Base-by-base conservation (phyloP, 78 protist genomes). In the Mastigamoeba balamuthi region DNA sequence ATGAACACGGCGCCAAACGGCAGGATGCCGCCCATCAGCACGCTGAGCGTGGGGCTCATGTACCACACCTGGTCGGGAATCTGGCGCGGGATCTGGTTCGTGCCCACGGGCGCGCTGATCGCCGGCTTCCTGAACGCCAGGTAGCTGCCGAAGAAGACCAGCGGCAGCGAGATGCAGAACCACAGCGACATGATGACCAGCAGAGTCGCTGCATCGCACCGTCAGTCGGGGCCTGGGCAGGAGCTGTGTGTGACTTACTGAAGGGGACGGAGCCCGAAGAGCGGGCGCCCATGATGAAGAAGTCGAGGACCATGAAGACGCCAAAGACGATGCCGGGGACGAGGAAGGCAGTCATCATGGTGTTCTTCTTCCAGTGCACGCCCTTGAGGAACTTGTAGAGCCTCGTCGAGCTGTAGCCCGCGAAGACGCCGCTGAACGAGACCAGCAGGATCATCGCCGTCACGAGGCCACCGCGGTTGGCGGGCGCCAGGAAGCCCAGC, bases 401-500 rank as follows among this genome's bases (percentile, higher is more conserved):
- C 36, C 95, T 74, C 30, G 94, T 88, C 29, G 96, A 82, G 58
- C 39, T 52, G 69, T 90, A 92, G 33, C 95, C 97, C 23, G 95
- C 93, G 69, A 82, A 77, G 10, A 74, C 66, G 25, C 77, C 76
- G 58, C 90, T 82, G 58, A 94, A 69, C 27, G 94, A 95, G 66
- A 90, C 96, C 33, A 94, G 66, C n/a, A 95, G 76, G 29, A 97
- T 38, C 68, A 87, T 40, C 0, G 95, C 84, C 2, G 92, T 76
- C 64, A 88, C 72, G 8, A 97, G 82, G 25, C 86, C 76, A 29
- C 99, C 99, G 36, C 97, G 87, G 39, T 78, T 88, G 40, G 97
- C 94, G 6, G 98, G 98, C 6, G 97, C 87, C 5, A 97, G 90
- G 87, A 97, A 91, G 28, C 99, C 99, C 23, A 95, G 81, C 40